These are phyloP conservation scores for Plasmodium fragile DNA, from an alignment of 169 alveolate species.

Conservation along the genomic window DNA sequence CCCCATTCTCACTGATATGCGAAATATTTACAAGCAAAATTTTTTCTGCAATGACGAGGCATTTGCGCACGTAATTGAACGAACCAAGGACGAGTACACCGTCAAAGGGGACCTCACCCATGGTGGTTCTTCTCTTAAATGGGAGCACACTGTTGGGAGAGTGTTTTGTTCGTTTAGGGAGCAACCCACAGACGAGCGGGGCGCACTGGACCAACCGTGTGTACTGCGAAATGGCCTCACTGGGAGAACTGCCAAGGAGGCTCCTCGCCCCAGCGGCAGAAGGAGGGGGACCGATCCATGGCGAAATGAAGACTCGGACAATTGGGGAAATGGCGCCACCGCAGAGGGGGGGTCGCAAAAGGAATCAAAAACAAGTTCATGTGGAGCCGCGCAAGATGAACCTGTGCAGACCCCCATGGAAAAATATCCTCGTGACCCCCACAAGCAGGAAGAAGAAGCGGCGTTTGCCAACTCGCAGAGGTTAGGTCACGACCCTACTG, in stretches of 20 bases:
- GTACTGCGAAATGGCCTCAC: neutral
- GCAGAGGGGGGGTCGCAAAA: neutral
- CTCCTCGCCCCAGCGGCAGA: neutral
- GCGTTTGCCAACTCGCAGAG: neutral
- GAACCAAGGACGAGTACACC: neutral
- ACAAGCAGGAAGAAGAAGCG: neutral
- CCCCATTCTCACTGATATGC: constrained; percentile 27
- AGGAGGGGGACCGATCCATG: neutral
- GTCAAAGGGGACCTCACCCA: neutral
- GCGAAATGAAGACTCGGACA: neutral
- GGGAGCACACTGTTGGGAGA: neutral
- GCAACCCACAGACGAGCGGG: neutral
- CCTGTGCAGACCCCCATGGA: neutral
- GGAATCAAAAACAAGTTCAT: neutral
- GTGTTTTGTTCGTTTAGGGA: neutral
- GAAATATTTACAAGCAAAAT: constrained; percentile 16
- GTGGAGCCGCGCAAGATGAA: neutral
- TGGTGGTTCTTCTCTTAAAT: neutral
- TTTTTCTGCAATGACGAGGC: constrained; percentile 12
- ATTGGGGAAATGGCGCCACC: neutral
- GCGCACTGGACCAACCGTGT: neutral
- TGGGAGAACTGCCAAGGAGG: neutral
- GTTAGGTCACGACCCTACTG: neutral
- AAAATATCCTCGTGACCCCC: neutral
- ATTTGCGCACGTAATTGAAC: neutral